Base-by-base conservation (phyloP, 139 green algal genomes). In the Spirogloea muscicola region DNA sequence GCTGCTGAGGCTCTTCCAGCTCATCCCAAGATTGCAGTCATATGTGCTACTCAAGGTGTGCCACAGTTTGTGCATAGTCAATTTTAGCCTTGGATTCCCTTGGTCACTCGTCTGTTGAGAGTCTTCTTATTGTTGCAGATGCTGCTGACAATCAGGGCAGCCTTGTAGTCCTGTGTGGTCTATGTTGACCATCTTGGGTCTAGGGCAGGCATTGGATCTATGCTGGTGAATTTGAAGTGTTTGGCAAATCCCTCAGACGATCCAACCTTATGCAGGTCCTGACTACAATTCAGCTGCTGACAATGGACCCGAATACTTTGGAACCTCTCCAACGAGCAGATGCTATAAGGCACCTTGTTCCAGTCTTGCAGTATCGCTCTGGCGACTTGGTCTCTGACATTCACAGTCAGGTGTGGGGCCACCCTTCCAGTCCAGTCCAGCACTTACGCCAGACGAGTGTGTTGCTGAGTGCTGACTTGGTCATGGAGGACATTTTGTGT, bases 281-380 rank as follows among this genome's bases (percentile, higher is more conserved):
- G 18, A 3, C 18, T n/a, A 49, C 39, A 13, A 64, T 84, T 27
- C 27, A 64, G 3, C 52, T 65, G n/a, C 48, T 84, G 61, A 48
- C 58, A 21, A 3, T 37, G 0, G 62, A 84, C 3, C 5, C 60
- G 2, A 67, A 65, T 34, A 38, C 64, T 16, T 51, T 75, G 4
- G 79, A 84, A 1, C 31, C 42, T 3, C 39, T 84, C 3, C 79
- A 84, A 55, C 40, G 74, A 7, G 64, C 79, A 1, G 79, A 74
- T 33, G 63, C 72, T 10, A 72, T 84, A 27, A 39, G 42, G 3
- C 44, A 62, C 0, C 71, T 84, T 4, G 79, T 78, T 7, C 71
- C 66, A 1, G 73, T 68, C 6, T 33, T 68, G n/a, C 33, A 68
- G 27, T 4, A 43, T 5, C 10, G 18, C 5, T n/a, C 13, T 6